Evolutionary conservation across 352 stramenopile species (phyloP), one percentile per base, ranked within the genome.

Genomic region (Pilasporangium apinafurcum): DNA sequence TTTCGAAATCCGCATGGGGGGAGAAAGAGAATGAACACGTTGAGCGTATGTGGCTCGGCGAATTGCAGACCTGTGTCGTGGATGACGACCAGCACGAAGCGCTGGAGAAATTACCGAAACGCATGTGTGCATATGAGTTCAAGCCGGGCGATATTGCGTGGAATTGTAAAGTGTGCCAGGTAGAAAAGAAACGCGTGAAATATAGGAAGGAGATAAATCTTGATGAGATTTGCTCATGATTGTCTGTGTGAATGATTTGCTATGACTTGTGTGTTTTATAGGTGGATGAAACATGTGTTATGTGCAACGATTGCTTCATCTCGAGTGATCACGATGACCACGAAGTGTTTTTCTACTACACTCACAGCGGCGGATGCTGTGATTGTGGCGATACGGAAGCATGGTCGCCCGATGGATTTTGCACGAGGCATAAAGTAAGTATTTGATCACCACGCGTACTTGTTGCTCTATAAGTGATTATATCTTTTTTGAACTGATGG

Each of bases 221-320:
- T n/a, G n/a, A n/a, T n/a, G n/a, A n/a, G n/a, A n/a, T n/a, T n/a
- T n/a, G n/a, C n/a, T n/a, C n/a, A n/a, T n/a, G n/a, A 30, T 33
- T 25, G 28, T 25, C 8, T 37, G 28, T 29, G 9, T 41, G 20
- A 40, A 17, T 49, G 31, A 21, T 17, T 37, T 37, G 44, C 24
- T 32, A 5, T 37, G 17, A 9, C 26, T n/a, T 47, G 27, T 3
- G 9, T 31, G 13, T 25, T 4, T 63, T 92, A 54, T 72, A 98
- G 74, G 97, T 96, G 27, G 82, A 95, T 47, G 78, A 92, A 57
- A 95, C 82, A 29, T 99, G 96, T 57, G 95, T 99, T 13, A 84
- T 99, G 59, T 99, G 96, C 70, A 97, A 99, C 53, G 80, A 95
- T 38, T 99, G 96, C 70, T 99, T 98, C 58, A 90, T 98, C 67